A percentile compares a stretch with the other conserved stretches of the same genome.
These are phyloP conservation scores for Theileria annulata DNA, from an alignment of 169 alveolate genomes.

Conservation along the genomic window DNA sequence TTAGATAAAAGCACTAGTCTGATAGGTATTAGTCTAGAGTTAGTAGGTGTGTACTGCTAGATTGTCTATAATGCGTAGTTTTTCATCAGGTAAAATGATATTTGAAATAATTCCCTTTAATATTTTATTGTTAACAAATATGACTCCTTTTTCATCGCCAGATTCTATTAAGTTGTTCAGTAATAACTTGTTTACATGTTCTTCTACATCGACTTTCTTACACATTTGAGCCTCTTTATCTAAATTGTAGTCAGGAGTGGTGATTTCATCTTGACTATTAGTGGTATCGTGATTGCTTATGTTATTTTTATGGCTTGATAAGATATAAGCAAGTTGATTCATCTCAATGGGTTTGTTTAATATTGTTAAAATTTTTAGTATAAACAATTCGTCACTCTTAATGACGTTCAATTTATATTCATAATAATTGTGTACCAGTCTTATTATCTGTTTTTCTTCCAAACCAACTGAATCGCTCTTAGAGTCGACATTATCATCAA, in stretches of 20 bases:
- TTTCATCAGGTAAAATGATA: background rate
- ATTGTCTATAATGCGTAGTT: background rate
- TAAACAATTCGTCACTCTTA: slow-evolving; percentile 46
- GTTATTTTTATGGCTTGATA: background rate
- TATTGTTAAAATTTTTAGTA: slow-evolving; percentile 37
- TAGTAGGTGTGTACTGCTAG: background rate
- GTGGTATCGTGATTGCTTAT: too few species aligned
- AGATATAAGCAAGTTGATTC: slow-evolving; percentile 18
- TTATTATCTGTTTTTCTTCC: background rate
- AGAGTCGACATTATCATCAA: background rate
- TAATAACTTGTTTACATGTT: background rate
- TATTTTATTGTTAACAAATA: background rate
- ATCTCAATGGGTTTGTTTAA: slow-evolving; percentile 28
- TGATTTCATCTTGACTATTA: too few species aligned
- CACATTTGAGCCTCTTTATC: background rate
- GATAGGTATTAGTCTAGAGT: background rate
- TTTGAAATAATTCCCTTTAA: background rate
- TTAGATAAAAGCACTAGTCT: background rate
- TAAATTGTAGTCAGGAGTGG: background rate
- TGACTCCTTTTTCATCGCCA: background rate
- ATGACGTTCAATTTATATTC: slow-evolving; percentile 38
- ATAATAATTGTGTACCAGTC: slow-evolving; percentile 2
- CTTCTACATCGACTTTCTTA: background rate
- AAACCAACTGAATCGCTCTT: background rate
- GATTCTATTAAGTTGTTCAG: background rate